These are phyloP conservation scores for Plasmopara viticola DNA, from an alignment of 352 stramenopile genomes.

Conservation along the genomic window DNA sequence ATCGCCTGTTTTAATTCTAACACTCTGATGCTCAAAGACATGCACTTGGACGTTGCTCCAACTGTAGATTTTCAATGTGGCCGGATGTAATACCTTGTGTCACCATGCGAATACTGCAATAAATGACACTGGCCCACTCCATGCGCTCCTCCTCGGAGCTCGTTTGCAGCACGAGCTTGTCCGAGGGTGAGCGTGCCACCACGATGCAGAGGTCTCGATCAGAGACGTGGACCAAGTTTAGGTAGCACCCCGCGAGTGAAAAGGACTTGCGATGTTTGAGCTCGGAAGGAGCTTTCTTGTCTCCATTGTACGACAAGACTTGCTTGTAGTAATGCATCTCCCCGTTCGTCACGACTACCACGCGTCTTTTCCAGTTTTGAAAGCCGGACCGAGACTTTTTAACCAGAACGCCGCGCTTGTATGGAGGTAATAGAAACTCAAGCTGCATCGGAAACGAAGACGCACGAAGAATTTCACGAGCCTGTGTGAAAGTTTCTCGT, in stretches of 20 bases:
- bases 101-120: constrained; percentile 84
- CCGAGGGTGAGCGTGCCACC: constrained; percentile 71
- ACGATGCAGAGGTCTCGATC: constrained; percentile 74
- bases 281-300: constrained; percentile 25
- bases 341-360: constrained; percentile 73
- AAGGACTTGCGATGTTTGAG: constrained; percentile 85
- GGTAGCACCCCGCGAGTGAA: constrained; percentile 74
- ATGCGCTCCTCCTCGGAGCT: constrained; percentile 66
- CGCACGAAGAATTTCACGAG: constrained; percentile 43
- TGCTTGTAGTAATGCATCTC: constrained; percentile 84
- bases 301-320: constrained; percentile 27
- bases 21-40: too few species aligned
- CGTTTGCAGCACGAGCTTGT: constrained; percentile 80
- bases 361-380: constrained; percentile 82
- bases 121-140: constrained; percentile 82
- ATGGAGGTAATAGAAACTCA: constrained; percentile 77
- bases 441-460: constrained; percentile 58
- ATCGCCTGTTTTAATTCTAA: too few species aligned
- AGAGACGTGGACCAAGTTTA: constrained; percentile 75
- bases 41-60: constrained; percentile 31
- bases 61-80: constrained; percentile 68
- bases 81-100: constrained; percentile 79
- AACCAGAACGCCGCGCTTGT: constrained; percentile 71
- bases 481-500: constrained; percentile 49
- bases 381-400: constrained; percentile 84